Evolutionary conservation across 2,329 filamentous ascomycete genomes (phyloP), one percentile per base, ranked within the genome.

Genomic region (Colletotrichum zoysiae): DNA sequence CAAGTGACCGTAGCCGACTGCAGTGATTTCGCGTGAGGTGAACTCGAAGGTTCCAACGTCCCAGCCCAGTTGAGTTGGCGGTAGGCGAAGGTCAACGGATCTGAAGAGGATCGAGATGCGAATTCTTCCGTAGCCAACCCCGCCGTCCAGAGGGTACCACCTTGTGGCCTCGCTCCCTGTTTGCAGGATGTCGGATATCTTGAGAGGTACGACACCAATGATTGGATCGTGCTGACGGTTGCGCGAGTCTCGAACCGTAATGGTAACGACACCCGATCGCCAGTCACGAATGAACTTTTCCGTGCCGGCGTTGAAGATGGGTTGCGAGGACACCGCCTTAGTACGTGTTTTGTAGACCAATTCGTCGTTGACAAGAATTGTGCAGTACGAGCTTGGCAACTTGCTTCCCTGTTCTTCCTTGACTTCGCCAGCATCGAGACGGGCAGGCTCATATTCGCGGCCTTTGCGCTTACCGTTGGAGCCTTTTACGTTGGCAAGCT

Each of bases 141-240:
- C 96, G 30, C 95, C 96, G 78, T 97, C 95, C 0, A 99, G 87
- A n/a, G 96, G 95, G 79, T 98, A 98, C 95, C 95, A 98, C 71
- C 95, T 87, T 3, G 95, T 97, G 66, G 91, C 84, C 80, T 98
- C 94, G 56, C 94, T 97, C 75, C 91, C 92, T 0, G 92, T 97
- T 76, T 95, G 91, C 30, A 99, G 85, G n/a, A 98, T 88, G 61
- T 98, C 94, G 0, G 93, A 93, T 0, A 98, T 82, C 79, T 95
- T 96, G 71, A 99, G 84, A 1, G 95, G 94, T 1, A 98, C 93
- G 5, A 98, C 93, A 51, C 96, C 96, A 42, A 98, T 89, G 72
- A 99, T 94, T 0, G 96, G 95, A 75, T 98, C 96, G 76, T 98
- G 95, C 82, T 99, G 92, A 65, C 95, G 89, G 81, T 98, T 93